phyloP scores from a whole-genome alignment of 164 flowering plant genomes.

The Stephania japonica region DNA sequence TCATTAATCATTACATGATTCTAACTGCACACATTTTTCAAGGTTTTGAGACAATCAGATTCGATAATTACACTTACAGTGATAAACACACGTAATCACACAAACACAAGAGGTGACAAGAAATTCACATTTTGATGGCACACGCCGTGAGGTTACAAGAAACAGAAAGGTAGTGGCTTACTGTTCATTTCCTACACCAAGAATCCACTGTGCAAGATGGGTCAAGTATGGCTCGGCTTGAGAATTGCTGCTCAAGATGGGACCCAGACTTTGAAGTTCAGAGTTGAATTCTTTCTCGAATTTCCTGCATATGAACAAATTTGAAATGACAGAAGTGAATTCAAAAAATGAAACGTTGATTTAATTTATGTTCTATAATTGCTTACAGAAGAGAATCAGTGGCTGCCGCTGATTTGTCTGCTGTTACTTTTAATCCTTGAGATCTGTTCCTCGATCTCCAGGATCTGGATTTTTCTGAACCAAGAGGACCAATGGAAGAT shows the following conservation, averaged over 20 bases:
- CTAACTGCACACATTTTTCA: neutral
- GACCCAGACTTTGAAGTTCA: constrained; percentile 79
- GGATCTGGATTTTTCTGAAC: constrained; percentile 27
- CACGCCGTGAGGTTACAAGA: neutral
- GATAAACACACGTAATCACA: neutral
- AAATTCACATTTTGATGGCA: neutral
- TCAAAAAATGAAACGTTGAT: neutral
- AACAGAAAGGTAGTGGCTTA: constrained; percentile 6
- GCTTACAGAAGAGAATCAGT: constrained; percentile 74
- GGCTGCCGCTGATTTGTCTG: constrained; percentile 34
- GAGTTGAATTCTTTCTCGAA: constrained; percentile 82
- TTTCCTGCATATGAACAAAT: constrained; percentile 44
- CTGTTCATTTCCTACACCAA: constrained; percentile 62
- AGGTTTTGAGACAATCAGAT: neutral
- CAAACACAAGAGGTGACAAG: neutral
- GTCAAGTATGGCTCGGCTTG: constrained; percentile 89
- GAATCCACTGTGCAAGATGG: constrained; percentile 93
- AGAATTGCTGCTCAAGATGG: constrained; percentile 67
- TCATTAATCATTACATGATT: neutral
- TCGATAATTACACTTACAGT: neutral
- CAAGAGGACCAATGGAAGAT: constrained; percentile 17
- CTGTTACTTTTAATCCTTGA: constrained; percentile 27
- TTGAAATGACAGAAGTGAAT: constrained; percentile 1
- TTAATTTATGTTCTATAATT: neutral
- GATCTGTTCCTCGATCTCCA: constrained; percentile 37